phyloP scores from a whole-genome alignment of 1,284 basidiomycete genomes.

The Heterobasidion annosum region DNA sequence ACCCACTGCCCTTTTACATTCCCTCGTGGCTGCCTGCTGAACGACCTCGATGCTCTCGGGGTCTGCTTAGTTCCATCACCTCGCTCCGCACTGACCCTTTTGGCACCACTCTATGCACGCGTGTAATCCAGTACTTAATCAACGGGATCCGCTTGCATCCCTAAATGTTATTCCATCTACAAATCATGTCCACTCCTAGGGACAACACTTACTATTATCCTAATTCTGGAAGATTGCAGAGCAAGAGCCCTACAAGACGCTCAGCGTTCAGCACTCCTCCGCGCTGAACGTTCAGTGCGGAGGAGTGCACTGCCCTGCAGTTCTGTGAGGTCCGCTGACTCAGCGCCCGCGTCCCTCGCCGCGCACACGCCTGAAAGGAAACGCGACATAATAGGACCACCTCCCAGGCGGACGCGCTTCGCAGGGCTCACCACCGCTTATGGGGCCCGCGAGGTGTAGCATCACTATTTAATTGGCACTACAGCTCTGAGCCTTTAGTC shows the following conservation, averaged over 20 bases:
- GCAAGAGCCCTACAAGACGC: constrained; percentile 47
- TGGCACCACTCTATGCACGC: not conserved
- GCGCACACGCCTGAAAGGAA: too few relatives aligned
- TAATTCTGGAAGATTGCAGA: constrained; percentile 40
- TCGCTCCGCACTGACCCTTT: not conserved
- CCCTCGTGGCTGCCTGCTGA: not conserved
- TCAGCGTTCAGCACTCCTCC: too few relatives aligned
- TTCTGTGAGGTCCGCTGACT: too few relatives aligned
- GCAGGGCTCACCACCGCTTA: too few relatives aligned
- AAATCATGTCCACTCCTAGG: constrained; percentile 54
- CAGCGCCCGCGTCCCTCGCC: too few relatives aligned
- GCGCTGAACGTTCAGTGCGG: too few relatives aligned
- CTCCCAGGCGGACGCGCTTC: too few relatives aligned
- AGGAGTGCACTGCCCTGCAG: too few relatives aligned
- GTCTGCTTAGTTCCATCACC: not conserved
- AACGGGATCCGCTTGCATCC: constrained; percentile 18
- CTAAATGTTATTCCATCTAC: constrained; percentile 44
- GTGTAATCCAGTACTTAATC: constrained; percentile 9
- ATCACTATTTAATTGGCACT: too few relatives aligned
- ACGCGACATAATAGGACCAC: too few relatives aligned
- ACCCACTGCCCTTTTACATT: not conserved
- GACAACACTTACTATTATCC: constrained; percentile 54
- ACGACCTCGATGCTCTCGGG: not conserved
- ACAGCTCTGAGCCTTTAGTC: too few relatives aligned
- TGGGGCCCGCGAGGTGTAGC: too few relatives aligned